phyloP scores from a whole-genome alignment of 345 rosid species.

The Raphanus sativus region DNA sequence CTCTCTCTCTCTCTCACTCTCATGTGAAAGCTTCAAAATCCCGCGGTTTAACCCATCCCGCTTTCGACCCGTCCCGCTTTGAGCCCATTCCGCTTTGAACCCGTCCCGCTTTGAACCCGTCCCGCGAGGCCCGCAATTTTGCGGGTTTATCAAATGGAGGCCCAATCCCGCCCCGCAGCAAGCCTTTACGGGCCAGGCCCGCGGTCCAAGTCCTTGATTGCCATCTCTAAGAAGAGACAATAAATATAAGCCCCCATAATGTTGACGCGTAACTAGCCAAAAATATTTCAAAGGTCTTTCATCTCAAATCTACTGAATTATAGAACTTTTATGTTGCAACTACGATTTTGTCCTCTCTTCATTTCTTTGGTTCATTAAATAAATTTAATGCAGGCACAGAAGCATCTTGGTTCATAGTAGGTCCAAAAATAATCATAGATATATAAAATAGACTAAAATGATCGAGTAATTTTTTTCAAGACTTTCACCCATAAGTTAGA shows the following conservation, averaged over 20 bases:
- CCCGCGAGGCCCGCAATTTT: no score
- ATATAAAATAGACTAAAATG: not conserved
- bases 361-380: not conserved
- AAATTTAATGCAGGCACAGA: not conserved
- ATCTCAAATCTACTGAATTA: constrained; percentile 23
- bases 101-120: no score
- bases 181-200: no score
- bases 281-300: constrained; percentile 16
- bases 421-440: constrained; percentile 9
- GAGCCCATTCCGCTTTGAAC: no score
- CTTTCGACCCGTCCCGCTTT: no score
- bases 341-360: constrained; percentile 5
- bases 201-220: no score
- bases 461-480: not conserved
- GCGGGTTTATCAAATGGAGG: no score
- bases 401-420: constrained; percentile 10
- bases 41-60: no score
- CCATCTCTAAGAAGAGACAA: constrained; percentile 23
- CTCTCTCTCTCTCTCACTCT: no score
- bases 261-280: not conserved
- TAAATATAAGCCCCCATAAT: constrained; percentile 19
- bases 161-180: no score
- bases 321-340: constrained; percentile 16
- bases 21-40: no score
- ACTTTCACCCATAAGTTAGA: constrained; percentile 29